Evolutionary conservation across 23 red algal genomes (phyloP), one percentile per base, ranked within the genome.

Genomic region (Agarophyton chilense): DNA sequence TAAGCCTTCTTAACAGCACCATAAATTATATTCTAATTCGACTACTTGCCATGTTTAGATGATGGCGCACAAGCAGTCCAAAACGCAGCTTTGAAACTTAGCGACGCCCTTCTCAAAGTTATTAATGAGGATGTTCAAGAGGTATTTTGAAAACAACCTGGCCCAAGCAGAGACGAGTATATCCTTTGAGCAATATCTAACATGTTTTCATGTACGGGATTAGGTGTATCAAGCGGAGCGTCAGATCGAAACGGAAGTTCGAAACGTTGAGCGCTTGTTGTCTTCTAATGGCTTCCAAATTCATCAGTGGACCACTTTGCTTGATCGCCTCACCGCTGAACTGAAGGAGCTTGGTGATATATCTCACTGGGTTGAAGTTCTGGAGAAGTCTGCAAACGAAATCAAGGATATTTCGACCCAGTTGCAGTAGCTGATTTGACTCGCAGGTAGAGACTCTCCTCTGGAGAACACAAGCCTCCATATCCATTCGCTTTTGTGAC

Each of bases 281-380:
- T 67, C 67, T 28, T 56, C 85, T 9, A 77, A 74, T 14, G 67
- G 63, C 7, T 65, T 58, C 45, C 85, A 89, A 49, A 89, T 53
- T 29, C 45, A 67, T 19, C 85, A 89, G 40, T 89, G 85, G 85
- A 63, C 41, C 3, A 63, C 52, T 10, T 39, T 89, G 52, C 51
- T 89, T 34, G 73, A 89, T 62, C 85, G 85, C n/a, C 85, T 89
- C 18, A 77, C 71, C 35, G 31, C 51, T 34, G 67, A 89, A 63
- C 85, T 89, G 46, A 89, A 89, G 56, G 85, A 89, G 71, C 46
- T 89, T 33, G 85, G 85, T 25, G 67, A 89, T 52, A 1, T 89
- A n/a, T 73, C 70, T 25, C 78, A 89, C 71, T 89, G 85, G 85
- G 61, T 78, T 21, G 73, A 77, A 47, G 41, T 74, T 1, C 35